Evolutionary conservation across 371 early-diverging fungal genomes (phyloP).

Genomic region (Polyrhizophydium stewartii): DNA sequence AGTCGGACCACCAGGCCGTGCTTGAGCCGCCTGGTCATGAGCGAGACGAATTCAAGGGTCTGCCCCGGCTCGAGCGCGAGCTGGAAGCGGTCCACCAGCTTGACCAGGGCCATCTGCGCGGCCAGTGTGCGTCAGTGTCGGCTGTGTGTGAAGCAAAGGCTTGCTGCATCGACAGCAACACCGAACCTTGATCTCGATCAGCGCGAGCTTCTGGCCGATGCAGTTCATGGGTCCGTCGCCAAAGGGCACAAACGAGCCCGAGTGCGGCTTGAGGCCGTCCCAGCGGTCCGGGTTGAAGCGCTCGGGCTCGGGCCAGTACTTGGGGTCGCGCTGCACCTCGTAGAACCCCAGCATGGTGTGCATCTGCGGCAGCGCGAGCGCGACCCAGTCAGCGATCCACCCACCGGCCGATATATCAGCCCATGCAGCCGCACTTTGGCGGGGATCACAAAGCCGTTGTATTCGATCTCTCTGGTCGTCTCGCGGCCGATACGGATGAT

Average conservation of each 20-base stretch:
- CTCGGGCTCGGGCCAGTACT: slow-evolving; percentile 28
- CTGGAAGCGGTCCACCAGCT: background rate
- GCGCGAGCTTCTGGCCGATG: slow-evolving; percentile 36
- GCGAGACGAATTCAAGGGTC: slow-evolving; percentile 6
- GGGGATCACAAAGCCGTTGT: slow-evolving; percentile 11
- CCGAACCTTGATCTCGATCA: slow-evolving; percentile 27
- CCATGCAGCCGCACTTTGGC: background rate
- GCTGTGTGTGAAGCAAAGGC: too few relatives aligned
- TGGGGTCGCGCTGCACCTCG: slow-evolving; percentile 24
- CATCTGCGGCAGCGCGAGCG: background rate
- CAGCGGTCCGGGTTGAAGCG: slow-evolving; percentile 35
- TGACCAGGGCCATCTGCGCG: background rate
- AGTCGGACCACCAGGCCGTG: slow-evolving; percentile 13
- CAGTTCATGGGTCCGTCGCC: slow-evolving; percentile 34
- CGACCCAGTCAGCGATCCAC: too few relatives aligned
- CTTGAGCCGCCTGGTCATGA: slow-evolving; percentile 20
- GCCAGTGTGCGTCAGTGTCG: too few relatives aligned
- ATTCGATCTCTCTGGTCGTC: slow-evolving; percentile 1
- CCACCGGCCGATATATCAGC: too few relatives aligned
- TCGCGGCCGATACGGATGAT: slow-evolving; percentile 15
- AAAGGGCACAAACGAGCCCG: slow-evolving; percentile 29
- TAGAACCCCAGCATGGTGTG: slow-evolving; percentile 55
- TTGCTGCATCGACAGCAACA: too few relatives aligned
- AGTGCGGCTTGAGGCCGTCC: slow-evolving; percentile 9
- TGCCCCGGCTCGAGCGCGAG: slow-evolving; percentile 16